Evolutionary conservation across 345 rosid species (phyloP).

Genomic region (Dipteronia dyeriana): DNA sequence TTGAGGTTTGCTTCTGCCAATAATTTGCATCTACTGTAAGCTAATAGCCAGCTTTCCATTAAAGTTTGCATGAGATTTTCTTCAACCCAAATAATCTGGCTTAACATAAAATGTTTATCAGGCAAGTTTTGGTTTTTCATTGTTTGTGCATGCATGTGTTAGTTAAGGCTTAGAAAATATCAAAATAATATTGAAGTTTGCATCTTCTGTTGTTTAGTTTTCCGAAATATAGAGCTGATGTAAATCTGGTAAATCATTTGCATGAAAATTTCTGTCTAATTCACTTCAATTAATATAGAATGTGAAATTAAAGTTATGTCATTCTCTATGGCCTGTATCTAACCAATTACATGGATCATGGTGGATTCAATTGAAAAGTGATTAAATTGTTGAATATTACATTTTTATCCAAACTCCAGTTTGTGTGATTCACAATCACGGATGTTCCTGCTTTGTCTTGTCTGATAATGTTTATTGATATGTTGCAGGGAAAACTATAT

Average conservation of each 20-base stretch:
- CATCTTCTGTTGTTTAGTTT: not conserved
- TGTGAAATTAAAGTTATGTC: conserved; percentile 6
- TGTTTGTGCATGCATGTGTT: not conserved
- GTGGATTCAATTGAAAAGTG: not conserved
- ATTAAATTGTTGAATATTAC: not conserved
- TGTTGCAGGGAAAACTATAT: conserved; percentile 82
- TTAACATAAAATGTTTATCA: not conserved
- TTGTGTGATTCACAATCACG: not conserved
- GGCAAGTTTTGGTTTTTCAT: not conserved
- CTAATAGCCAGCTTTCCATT: conserved; percentile 3
- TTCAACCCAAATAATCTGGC: not conserved
- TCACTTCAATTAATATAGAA: not conserved
- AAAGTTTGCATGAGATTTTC: not conserved
- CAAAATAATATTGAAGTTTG: not conserved
- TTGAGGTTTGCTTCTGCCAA: conserved; percentile 60
- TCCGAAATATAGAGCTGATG: not conserved
- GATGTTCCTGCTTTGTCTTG: not conserved
- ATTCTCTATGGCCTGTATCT: not conserved
- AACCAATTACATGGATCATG: not conserved
- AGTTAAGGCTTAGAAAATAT: not conserved
- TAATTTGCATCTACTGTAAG: not conserved
- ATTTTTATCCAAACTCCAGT: not conserved
- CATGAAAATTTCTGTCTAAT: not conserved
- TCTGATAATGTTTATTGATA: not conserved
- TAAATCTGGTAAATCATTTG: not conserved